Conservation (phyloP, 768 basidiomycete genomes). For the Mycena vulgaris region DNA sequence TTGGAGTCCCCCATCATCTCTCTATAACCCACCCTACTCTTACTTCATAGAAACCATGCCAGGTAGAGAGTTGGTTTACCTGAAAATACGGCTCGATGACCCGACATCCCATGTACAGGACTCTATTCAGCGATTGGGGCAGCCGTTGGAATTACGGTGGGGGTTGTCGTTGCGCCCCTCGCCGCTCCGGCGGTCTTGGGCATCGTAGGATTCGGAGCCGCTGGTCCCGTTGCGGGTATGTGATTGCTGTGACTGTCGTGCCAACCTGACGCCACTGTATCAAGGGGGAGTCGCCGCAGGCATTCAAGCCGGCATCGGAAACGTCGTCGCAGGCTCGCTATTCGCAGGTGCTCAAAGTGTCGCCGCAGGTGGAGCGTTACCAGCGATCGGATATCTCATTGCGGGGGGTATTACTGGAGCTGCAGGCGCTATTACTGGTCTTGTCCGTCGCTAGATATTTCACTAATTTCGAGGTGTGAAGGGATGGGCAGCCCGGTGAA, state of each 20-base stretch:
- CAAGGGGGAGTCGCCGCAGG: neutral
- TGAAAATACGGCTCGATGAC: no score
- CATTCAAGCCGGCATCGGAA: neutral
- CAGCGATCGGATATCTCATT: neutral
- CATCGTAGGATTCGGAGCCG: conserved; percentile 36
- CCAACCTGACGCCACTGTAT: neutral
- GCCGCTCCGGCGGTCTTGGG: conserved; percentile 35
- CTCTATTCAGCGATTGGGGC: neutral
- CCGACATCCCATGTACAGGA: no score
- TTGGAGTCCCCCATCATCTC: no score
- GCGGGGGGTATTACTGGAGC: neutral
- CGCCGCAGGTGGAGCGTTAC: neutral
- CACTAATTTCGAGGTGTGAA: no score
- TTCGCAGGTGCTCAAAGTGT: neutral
- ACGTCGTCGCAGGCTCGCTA: neutral
- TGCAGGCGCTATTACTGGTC: neutral
- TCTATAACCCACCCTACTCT: no score
- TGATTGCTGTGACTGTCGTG: neutral
- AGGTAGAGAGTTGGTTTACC: no score
- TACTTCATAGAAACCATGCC: no score
- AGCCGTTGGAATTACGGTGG: neutral
- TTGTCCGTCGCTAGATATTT: no score
- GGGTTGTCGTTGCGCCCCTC: conserved; percentile 30
- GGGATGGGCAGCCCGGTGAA: no score
- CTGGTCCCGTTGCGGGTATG: conserved; percentile 30